Percentiles rank a stretch among this genome's conserved stretches.
These are phyloP conservation scores for Hippophae rhamnoides DNA, from an alignment of 306 rosid species.

Conservation along the genomic window DNA sequence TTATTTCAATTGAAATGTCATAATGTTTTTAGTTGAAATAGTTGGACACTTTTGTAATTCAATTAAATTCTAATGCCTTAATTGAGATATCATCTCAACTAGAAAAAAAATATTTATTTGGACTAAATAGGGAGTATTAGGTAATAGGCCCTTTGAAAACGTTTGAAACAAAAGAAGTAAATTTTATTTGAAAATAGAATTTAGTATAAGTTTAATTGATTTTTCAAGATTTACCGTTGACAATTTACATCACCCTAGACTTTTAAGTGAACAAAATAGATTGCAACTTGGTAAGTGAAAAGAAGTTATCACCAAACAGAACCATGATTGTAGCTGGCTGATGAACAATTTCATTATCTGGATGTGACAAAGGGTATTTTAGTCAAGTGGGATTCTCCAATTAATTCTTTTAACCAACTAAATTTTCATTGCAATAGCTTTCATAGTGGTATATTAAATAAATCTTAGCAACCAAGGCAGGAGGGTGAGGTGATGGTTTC, in stretches of 20 bases:
- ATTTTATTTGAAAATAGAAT: not conserved
- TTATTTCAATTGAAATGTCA: too few relatives aligned
- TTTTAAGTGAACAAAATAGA: not conserved
- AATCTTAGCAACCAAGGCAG: conserved; percentile 48
- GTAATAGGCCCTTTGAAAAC: not conserved
- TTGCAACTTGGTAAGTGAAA: too few relatives aligned
- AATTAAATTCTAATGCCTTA: not conserved
- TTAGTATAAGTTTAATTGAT: too few relatives aligned
- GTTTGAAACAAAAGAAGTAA: not conserved
- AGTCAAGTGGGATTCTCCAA: conserved; percentile 14
- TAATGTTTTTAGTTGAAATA: too few relatives aligned
- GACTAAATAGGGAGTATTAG: too few relatives aligned
- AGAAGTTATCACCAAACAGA: too few relatives aligned
- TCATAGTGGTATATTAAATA: not conserved
- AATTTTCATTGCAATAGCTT: conserved; percentile 6
- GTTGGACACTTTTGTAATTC: not conserved
- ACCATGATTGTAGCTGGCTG: too few relatives aligned
- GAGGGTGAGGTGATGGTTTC: conserved; percentile 49
- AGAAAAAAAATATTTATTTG: not conserved
- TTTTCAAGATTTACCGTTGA: not conserved
- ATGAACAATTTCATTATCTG: not conserved
- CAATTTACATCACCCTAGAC: not conserved
- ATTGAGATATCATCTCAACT: too few relatives aligned
- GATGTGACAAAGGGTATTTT: conserved; percentile 15
- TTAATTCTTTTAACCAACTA: conserved; percentile 8